Evolutionary conservation across 2,329 filamentous ascomycete genomes (phyloP), one percentile per base, ranked within the genome.

Genomic region (Phyllosticta paracitricarpa): DNA sequence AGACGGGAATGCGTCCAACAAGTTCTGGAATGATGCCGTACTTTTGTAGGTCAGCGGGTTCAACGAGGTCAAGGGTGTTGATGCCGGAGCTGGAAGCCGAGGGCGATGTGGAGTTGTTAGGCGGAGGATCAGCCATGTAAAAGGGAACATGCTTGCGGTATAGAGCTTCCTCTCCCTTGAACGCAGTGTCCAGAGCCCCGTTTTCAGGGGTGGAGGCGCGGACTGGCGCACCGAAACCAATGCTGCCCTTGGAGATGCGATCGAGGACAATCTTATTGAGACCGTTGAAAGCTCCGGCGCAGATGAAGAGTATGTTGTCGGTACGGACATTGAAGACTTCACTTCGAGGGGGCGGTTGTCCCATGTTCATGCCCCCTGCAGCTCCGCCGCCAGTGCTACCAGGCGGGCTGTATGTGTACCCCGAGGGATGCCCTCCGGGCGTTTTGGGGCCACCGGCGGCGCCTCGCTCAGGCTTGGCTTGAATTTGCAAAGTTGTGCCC

Each of bases 221-320:
- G 19, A 97, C 83, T 24, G 88, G 86, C 3, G 92, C 91, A 4
- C 92, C 92, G 68, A 99, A 99, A 0, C 94, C 94, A 66, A 99
- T 93, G 2, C 89, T 89, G 10, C 86, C 85, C 69, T 89, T 91
- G 12, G 91, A 88, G 54, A 97, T 87, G n/a, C 94, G 86, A 62
- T 91, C 88, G 63, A 96, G 80, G 56, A 99, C 84, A 35, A 88
- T 83, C 72, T 95, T 96, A 69, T 97, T 90, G 1, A 97, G 80
- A 2, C 92, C 93, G 40, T 95, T 89, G 71, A 99, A 99, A 19
- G 94, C 94, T 19, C 94, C 94, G 12, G 92, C 95, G 72, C 94
- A 96, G 52, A 99, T 91, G 76, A 99, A 99, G 28, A 99, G 82
- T 63, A 99, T 97, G 68, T 97, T 97, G 65, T 91, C 92, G 0